Base-by-base conservation (phyloP, 1,284 basidiomycete genomes). In the Ceratobasidium papillatum region DNA sequence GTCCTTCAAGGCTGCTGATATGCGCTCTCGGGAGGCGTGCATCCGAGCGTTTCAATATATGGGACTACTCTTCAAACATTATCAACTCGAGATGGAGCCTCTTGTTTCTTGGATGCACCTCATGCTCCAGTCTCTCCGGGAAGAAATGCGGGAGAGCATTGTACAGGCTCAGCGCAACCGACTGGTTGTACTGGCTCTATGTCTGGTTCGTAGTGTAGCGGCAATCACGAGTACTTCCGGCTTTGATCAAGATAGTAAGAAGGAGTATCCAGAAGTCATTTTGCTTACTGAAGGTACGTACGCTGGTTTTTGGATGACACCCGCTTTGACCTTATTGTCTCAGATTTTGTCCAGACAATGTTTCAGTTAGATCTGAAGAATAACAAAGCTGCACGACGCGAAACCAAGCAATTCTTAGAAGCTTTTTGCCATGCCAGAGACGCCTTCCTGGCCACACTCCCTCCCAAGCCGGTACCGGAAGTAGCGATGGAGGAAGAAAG, bases 41-140 rank as follows among this genome's bases (percentile, higher is more conserved):
- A 89, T 98, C 65, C 89, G 93, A 8, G 94, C 93, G 0, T 85
- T 93, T 80, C 90, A 92, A 87, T 89, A 92, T 80, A 87, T 94
- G 25, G 88, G 88, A 0, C 88, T 90, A 30, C 86, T 94, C 12
- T 85, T 91, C 78, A 86, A 89, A 25, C 88, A 91, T 75, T 87
- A 91, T 61, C 80, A 81, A 0, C 80, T 91, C 8, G 82, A 87
- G 1, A 79, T 95, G 14, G 80, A 85, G 19, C 86, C 86, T 0
- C 86, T 92, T 2, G 83, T 90, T 11, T 84, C 83, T 1, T 95
- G 95, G 90, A 84, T 95, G 47, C 84, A 85, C 1, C 88, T 90
- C 1, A 90, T 95, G 77, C 84, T 89, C 1, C 81, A 83, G 1
- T 80, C 83, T 2, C 84, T 97, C 17, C 83, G 89, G 75, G 81